Conservation (phyloP, 208 protist genomes). For the Porcisia deanei region DNA sequence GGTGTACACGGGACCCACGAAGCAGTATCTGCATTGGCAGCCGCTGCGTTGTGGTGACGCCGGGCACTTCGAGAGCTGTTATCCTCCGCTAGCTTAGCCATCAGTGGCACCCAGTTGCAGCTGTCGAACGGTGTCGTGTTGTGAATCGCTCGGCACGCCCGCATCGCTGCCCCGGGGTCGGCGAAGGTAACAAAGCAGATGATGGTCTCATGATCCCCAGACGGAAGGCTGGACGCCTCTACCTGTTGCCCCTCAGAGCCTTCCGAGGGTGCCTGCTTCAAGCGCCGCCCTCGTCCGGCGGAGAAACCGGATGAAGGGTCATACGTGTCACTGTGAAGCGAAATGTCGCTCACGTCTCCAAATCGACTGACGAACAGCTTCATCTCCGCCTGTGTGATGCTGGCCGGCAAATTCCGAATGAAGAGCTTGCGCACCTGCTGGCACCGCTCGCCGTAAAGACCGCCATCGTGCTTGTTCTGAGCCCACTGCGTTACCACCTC, state of each 20-base stretch:
- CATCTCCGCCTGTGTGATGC: conserved; percentile 41
- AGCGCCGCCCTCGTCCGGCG: not conserved
- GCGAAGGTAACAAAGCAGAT: conserved; percentile 76
- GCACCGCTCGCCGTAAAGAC: conserved; percentile 57
- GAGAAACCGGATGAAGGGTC: not conserved
- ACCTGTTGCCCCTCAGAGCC: not conserved
- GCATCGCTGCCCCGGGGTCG: conserved; percentile 40
- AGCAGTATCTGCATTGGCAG: not conserved
- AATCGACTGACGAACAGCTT: conserved; percentile 33
- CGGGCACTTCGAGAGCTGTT: conserved; percentile 38
- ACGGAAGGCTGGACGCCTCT: not conserved
- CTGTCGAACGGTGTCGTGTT: conserved; percentile 43
- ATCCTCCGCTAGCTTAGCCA: conserved; percentile 60
- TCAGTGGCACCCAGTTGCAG: conserved; percentile 40
- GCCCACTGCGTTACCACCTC: conserved; percentile 70
- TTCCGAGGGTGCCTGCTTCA: not conserved
- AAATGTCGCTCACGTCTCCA: conserved; percentile 49
- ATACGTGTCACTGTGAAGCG: conserved; percentile 67
- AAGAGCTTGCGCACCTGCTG: conserved; percentile 71
- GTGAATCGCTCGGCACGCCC: conserved; percentile 44
- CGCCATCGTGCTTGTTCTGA: conserved; percentile 63
- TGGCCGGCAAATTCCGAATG: conserved; percentile 71
- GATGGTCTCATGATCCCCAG: conserved; percentile 22
- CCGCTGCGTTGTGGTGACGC: conserved; percentile 14
- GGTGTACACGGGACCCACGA: not conserved